Evolutionary conservation across 495 filamentous ascomycete species (phyloP).

Genomic region (Glutinoglossum americanum): DNA sequence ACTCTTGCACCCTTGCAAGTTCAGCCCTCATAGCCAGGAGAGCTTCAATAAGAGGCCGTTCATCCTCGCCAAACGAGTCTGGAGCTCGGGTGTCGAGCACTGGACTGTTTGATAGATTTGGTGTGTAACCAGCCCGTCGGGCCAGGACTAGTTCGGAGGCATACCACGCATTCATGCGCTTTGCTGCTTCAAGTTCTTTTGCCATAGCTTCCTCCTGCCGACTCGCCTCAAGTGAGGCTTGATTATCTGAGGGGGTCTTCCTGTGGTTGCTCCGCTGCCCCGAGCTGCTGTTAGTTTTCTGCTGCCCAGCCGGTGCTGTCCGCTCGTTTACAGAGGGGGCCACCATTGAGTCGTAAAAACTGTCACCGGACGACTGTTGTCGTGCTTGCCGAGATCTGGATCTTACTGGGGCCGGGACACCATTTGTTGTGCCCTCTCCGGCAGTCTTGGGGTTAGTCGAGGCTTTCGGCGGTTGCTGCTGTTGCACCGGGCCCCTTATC

Average conservation of each 20-base stretch:
- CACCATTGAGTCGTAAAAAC: neutral
- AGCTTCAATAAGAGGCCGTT: constrained; percentile 79
- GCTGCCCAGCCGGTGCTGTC: neutral
- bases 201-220: constrained; percentile 29
- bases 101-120: constrained; percentile 48
- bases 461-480: constrained; percentile 16
- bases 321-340: neutral
- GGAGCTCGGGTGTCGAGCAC: constrained; percentile 51
- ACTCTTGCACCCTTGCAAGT: constrained; percentile 59
- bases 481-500: constrained; percentile 36
- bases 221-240: neutral
- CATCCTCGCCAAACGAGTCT: constrained; percentile 71
- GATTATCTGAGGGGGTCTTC: constrained; percentile 1
- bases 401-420: constrained; percentile 1
- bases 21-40: constrained; percentile 77
- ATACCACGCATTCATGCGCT: constrained; percentile 87
- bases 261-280: neutral
- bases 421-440: constrained; percentile 14
- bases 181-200: constrained; percentile 64
- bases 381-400: constrained; percentile 12
- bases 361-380: constrained; percentile 8
- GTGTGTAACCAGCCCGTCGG: constrained; percentile 64
- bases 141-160: constrained; percentile 84
- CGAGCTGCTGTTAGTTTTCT: constrained; percentile 8
- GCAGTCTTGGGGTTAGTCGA: constrained; percentile 13